phyloP scores from a whole-genome alignment of 306 rosid genomes.

The Bauhinia variegata region DNA sequence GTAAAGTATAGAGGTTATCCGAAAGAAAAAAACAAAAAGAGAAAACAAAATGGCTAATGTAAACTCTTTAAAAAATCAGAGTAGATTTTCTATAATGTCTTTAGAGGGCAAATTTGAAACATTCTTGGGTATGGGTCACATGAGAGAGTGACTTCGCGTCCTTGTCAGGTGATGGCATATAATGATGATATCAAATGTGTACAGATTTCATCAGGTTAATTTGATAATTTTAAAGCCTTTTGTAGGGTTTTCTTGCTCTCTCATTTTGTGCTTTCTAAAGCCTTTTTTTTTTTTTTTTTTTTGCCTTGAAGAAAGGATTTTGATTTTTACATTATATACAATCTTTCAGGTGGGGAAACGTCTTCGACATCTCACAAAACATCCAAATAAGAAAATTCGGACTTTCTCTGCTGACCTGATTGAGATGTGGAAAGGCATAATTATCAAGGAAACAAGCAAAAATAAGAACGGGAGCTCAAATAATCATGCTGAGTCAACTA shows the following conservation, averaged over 20 bases:
- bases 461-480: slow-evolving; percentile 60
- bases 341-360: slow-evolving; percentile 82
- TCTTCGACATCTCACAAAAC: slow-evolving; percentile 79
- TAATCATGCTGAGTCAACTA: slow-evolving; percentile 52
- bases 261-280: no score
- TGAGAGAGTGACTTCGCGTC: neutral
- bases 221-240: no score
- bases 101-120: neutral
- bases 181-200: slow-evolving; percentile 13
- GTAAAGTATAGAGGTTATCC: no score
- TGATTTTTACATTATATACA: neutral
- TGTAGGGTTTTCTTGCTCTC: no score
- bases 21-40: neutral
- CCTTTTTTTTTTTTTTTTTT: no score
- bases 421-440: slow-evolving; percentile 84
- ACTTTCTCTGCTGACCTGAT: slow-evolving; percentile 67
- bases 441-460: slow-evolving; percentile 76
- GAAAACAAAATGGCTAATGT: no score
- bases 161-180: slow-evolving; percentile 9
- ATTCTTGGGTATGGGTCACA: neutral
- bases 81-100: neutral
- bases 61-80: neutral
- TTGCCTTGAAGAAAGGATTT: neutral
- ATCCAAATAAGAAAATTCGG: slow-evolving; percentile 78
- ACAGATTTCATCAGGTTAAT: slow-evolving; percentile 15